phyloP scores from a whole-genome alignment of 352 stramenopile genomes.

The Pythium periplocum region DNA sequence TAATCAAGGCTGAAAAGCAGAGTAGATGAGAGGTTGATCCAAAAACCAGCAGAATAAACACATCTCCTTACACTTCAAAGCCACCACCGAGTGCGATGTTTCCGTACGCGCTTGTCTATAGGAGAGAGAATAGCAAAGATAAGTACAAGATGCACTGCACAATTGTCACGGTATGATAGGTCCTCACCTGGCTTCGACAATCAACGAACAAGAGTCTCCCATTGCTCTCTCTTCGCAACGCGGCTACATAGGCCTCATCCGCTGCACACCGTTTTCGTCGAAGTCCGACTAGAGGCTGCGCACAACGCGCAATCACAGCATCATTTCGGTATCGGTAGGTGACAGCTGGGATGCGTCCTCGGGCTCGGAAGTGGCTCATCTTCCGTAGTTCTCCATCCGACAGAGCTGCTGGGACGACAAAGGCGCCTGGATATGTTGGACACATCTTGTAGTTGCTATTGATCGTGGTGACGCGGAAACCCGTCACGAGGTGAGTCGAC shows the following conservation, averaged over 20 bases:
- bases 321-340: slow-evolving; percentile 90
- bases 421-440: slow-evolving; percentile 67
- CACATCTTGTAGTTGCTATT: slow-evolving; percentile 82
- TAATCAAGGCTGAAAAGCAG: slow-evolving; percentile 58
- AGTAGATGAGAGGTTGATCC: slow-evolving; percentile 17
- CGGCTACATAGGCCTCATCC: slow-evolving; percentile 85
- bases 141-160: neutral
- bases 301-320: slow-evolving; percentile 89
- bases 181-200: slow-evolving; percentile 62
- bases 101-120: slow-evolving; percentile 78
- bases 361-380: slow-evolving; percentile 88
- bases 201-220: slow-evolving; percentile 74
- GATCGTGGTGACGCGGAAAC: slow-evolving; percentile 59
- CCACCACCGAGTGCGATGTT: slow-evolving; percentile 76
- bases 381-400: slow-evolving; percentile 89
- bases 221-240: slow-evolving; percentile 48
- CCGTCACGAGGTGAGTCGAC: slow-evolving; percentile 25
- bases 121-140: neutral
- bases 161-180: neutral
- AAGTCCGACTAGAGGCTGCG: slow-evolving; percentile 94
- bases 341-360: slow-evolving; percentile 89
- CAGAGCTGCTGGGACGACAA: slow-evolving; percentile 90
- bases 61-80: slow-evolving; percentile 72
- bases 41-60: slow-evolving; percentile 3
- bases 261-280: slow-evolving; percentile 86